phyloP scores from a whole-genome alignment of 495 filamentous ascomycete genomes.

The Aspergillus sclerotioniger region DNA sequence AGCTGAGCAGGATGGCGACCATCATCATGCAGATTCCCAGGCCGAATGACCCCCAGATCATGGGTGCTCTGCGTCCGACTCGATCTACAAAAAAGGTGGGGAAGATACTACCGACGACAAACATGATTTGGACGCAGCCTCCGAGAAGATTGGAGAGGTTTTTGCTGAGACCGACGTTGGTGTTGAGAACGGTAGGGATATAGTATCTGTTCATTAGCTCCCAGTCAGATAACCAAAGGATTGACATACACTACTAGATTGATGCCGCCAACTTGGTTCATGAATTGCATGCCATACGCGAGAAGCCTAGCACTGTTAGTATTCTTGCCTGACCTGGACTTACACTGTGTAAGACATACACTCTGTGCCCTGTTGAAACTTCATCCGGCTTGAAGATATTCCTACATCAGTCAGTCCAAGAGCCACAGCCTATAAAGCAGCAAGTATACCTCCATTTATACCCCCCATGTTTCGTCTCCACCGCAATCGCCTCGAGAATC shows the following conservation, averaged over 20 bases:
- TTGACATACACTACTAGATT: slow-evolving; percentile 50
- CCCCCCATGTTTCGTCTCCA: slow-evolving; percentile 42
- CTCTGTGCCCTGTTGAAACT: slow-evolving; percentile 52
- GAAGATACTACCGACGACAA: slow-evolving; percentile 42
- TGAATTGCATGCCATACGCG: slow-evolving; percentile 50
- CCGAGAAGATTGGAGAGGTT: slow-evolving; percentile 48
- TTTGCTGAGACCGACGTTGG: slow-evolving; percentile 48
- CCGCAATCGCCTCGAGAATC: slow-evolving; percentile 44
- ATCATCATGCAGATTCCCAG: slow-evolving; percentile 52
- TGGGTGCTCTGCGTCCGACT: slow-evolving; percentile 57
- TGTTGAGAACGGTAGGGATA: slow-evolving; percentile 39
- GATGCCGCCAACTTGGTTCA: slow-evolving; percentile 50
- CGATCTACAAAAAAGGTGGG: slow-evolving; percentile 44
- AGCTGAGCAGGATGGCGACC: slow-evolving; percentile 48
- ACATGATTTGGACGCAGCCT: slow-evolving; percentile 47
- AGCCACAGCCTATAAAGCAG: neutral
- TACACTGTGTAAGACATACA: no score
- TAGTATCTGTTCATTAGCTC: slow-evolving; percentile 11
- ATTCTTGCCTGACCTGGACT: no score
- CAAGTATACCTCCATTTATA: slow-evolving; percentile 34
- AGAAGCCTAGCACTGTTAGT: slow-evolving; percentile 31
- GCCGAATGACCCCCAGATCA: slow-evolving; percentile 55
- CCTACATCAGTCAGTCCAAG: slow-evolving; percentile 30
- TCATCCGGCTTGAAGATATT: slow-evolving; percentile 50
- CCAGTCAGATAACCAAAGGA: no score